Base-by-base conservation (phyloP, 176 grass and related monocot species). In the Panicum miliaceum region DNA sequence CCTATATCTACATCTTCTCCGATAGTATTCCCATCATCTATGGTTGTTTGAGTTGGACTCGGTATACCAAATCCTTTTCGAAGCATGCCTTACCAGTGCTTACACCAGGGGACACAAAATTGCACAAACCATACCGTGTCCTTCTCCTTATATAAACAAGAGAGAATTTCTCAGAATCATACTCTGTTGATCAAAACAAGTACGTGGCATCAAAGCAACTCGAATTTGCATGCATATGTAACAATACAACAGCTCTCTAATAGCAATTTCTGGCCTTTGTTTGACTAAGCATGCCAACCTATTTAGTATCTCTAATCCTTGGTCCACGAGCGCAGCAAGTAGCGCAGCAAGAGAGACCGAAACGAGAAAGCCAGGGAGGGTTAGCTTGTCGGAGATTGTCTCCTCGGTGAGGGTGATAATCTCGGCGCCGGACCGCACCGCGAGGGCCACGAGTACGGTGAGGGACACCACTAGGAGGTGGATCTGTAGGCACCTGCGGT, bases 41-140 rank as follows among this genome's bases (percentile, higher is more conserved):
- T n/a, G n/a, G n/a, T n/a, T n/a, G n/a, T n/a, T n/a, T n/a, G n/a
- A n/a, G n/a, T n/a, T n/a, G n/a, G n/a, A n/a, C n/a, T n/a, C 43
- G 3, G 16, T 22, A 88, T 32, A 18, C 74, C 15, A 84, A 81
- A 72, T 41, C 2, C 46, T 32, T 52, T 5, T 4, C 7, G 60
- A 84, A 68, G 57, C 62, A 37, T 29, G 51, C 25, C 34, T 88
- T 89, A 95, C 96, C 96, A 98, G 93, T 98, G 87, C 80, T 95
- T 98, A 86, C 96, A 98, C 92, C 92, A 98, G 22, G 92, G 92
- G 40, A 98, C 96, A 13, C 96, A 95, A 53, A 98, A 98, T 51
- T 88, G 16, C 46, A 98, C 92, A 86, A 98, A 95, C 96, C 96
- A 98, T 4, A 93, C 25, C 3, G 87, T 93, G 83, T 95, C 96